Conservation (phyloP, 805 yeast species). For the Suhomyces emberorum region DNA sequence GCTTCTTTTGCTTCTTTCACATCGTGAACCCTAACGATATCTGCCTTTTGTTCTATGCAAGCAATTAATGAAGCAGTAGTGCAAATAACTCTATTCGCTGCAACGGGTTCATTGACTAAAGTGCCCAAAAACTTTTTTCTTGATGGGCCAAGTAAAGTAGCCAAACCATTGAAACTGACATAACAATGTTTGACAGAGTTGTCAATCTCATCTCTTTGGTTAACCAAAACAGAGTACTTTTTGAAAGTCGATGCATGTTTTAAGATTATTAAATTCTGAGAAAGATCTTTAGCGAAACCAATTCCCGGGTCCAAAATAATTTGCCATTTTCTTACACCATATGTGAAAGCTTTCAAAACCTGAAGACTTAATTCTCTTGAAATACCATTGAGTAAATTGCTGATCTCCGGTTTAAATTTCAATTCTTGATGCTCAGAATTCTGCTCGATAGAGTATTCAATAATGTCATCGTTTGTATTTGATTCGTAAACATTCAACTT, state of each 20-base stretch:
- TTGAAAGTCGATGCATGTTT: constrained; percentile 49
- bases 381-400: constrained; percentile 51
- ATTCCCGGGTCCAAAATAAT: constrained; percentile 90
- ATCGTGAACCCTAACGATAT: constrained; percentile 88
- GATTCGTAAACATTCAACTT: constrained; percentile 51
- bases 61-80: constrained; percentile 76
- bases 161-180: constrained; percentile 49
- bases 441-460: constrained; percentile 35
- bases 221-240: constrained; percentile 39
- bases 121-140: constrained; percentile 84
- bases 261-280: constrained; percentile 67
- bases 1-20: constrained; percentile 50
- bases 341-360: constrained; percentile 51
- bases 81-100: constrained; percentile 67
- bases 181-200: constrained; percentile 22
- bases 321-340: constrained; percentile 86
- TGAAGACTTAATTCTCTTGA: constrained; percentile 61
- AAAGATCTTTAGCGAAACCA: constrained; percentile 86
- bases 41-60: constrained; percentile 68
- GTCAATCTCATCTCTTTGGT: constrained; percentile 16
- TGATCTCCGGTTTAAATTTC: constrained; percentile 17
- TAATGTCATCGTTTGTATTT: constrained; percentile 31
- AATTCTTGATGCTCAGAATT: constrained; percentile 20
- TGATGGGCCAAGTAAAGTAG: constrained; percentile 82
- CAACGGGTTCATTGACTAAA: constrained; percentile 53